Evolutionary conservation across 176 grass and related monocot genomes (phyloP).

Genomic region (Oryza longistaminata): DNA sequence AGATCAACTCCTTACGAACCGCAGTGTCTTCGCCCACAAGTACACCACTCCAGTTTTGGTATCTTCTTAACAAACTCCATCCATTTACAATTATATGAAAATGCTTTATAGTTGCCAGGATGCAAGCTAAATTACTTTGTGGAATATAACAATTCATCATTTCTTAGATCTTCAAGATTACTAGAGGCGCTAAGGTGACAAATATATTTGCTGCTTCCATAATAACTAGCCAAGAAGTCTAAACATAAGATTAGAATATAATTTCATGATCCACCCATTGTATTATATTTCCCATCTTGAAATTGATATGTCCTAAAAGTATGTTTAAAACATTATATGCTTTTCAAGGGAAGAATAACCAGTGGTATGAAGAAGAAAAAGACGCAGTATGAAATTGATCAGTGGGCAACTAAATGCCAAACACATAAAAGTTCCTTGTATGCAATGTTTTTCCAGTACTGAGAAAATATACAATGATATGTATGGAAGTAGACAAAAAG

Average conservation of each 20-base stretch:
- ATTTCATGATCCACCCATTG: background rate
- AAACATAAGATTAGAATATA: background rate
- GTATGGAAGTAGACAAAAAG: conserved; percentile 15
- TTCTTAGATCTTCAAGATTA: conserved; percentile 12
- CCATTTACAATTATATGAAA: conserved; percentile 30
- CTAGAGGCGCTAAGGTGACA: background rate
- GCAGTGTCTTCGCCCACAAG: conserved; percentile 81
- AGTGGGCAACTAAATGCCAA: background rate
- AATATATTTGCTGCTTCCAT: background rate
- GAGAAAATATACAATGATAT: conserved; percentile 25
- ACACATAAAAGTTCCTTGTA: conserved; percentile 10
- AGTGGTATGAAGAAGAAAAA: background rate
- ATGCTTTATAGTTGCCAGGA: background rate
- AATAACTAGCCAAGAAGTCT: background rate
- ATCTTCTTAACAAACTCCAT: conserved; percentile 37
- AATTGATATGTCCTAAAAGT: background rate
- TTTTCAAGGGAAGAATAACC: background rate
- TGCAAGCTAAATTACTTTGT: conserved; percentile 30
- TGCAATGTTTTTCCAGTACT: background rate
- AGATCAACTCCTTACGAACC: conserved; percentile 79
- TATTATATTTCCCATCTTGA: background rate
- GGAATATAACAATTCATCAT: conserved; percentile 23
- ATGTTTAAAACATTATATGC: background rate
- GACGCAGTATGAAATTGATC: background rate
- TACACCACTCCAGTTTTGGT: conserved; percentile 84